Percentiles rank a stretch among this genome's conserved stretches.
phyloP scores from a whole-genome alignment of 306 rosid species.

The Casuarina glauca region DNA sequence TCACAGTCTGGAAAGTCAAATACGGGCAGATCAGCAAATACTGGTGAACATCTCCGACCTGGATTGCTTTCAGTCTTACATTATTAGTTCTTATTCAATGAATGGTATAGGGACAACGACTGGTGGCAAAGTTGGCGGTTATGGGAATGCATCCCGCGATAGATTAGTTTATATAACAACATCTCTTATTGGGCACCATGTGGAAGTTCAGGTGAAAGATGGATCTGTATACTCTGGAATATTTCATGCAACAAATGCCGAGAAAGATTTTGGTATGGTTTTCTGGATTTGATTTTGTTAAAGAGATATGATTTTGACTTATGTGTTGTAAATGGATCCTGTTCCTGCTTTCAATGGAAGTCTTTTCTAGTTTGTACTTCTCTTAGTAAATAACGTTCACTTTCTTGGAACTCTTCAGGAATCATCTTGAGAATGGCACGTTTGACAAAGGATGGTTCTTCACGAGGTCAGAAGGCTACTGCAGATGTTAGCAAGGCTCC shows the following conservation, averaged over 20 bases:
- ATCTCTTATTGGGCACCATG: conserved; percentile 87
- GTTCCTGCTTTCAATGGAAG: conserved; percentile 21
- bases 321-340: conserved; percentile 18
- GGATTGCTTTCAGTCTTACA: conserved; percentile 18
- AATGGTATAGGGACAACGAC: conserved; percentile 43
- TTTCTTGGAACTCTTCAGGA: conserved; percentile 49
- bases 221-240: conserved; percentile 90
- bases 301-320: conserved; percentile 13
- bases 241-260: conserved; percentile 78
- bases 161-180: conserved; percentile 68
- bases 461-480: conserved; percentile 62
- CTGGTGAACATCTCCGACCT: conserved; percentile 42
- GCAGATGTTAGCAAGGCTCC: conserved; percentile 70
- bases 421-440: conserved; percentile 82
- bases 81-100: conserved; percentile 26
- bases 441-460: conserved; percentile 69
- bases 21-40: conserved; percentile 49
- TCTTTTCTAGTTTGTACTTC: conserved; percentile 16
- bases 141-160: conserved; percentile 71
- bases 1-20: conserved; percentile 64
- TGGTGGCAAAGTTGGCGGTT: conserved; percentile 54
- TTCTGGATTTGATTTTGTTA: conserved; percentile 20
- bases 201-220: conserved; percentile 88
- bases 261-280: conserved; percentile 81
- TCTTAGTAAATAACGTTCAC: conserved; percentile 17